Conservation (phyloP, 352 stramenopile species). For the Phytopythium boreale region DNA sequence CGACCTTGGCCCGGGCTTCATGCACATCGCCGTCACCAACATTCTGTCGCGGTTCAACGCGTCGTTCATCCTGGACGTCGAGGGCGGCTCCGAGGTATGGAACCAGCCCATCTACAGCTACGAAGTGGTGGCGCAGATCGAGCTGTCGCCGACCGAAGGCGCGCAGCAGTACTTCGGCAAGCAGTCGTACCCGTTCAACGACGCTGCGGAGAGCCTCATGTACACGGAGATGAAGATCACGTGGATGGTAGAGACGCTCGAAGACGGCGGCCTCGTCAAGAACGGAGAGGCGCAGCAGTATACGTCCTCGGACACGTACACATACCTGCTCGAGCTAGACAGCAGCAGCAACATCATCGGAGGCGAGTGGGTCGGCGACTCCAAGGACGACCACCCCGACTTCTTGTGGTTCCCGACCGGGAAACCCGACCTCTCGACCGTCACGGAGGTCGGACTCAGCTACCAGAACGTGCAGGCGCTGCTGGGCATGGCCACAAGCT, state of each 20-base stretch:
- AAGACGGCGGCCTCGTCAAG: conserved; percentile 34
- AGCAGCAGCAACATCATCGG: conserved; percentile 29
- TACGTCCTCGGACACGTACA: conserved; percentile 31
- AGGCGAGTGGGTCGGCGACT: conserved; percentile 40
- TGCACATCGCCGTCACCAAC: conserved; percentile 47
- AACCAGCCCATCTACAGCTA: conserved; percentile 61
- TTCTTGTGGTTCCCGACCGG: conserved; percentile 35
- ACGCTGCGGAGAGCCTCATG: conserved; percentile 30
- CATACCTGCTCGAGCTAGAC: conserved; percentile 45
- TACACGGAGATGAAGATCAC: conserved; percentile 41
- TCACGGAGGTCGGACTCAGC: conserved; percentile 28
- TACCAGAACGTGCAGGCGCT: conserved; percentile 28
- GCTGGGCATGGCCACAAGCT: conserved; percentile 22
- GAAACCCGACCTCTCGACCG: conserved; percentile 22
- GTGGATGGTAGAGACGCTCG: conserved; percentile 41
- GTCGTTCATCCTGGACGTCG: conserved; percentile 42
- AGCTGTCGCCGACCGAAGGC: conserved; percentile 28
- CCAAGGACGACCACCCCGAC: conserved; percentile 29
- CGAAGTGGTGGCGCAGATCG: conserved; percentile 24
- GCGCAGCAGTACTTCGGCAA: conserved; percentile 38
- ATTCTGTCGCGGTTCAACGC: conserved; percentile 34
- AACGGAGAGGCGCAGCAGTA: conserved; percentile 18
- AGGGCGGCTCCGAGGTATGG: conserved; percentile 38
- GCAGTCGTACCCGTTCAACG: conserved; percentile 52
- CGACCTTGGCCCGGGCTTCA: conserved; percentile 49